These are phyloP conservation scores for Haematococcus sp. DNA, from an alignment of 139 green algal genomes.

Conservation along the genomic window DNA sequence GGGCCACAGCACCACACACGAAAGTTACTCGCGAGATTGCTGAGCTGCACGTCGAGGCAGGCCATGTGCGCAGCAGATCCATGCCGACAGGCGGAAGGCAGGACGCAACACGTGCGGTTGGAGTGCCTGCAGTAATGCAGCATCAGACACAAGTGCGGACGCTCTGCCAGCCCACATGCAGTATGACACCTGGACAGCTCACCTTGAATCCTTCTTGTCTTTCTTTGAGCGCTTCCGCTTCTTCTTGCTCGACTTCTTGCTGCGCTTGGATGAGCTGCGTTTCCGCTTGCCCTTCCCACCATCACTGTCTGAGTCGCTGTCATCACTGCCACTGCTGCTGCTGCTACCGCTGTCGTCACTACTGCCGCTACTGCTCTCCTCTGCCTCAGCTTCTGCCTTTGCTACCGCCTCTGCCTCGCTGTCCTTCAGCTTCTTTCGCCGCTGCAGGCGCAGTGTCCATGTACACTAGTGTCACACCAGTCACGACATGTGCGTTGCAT, in stretches of 20 bases:
- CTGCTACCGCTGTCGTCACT: neutral
- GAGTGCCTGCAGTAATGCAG: too few species aligned
- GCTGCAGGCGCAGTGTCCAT: neutral
- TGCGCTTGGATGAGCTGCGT: conserved; percentile 9
- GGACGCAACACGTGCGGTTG: too few species aligned
- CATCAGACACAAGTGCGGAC: too few species aligned
- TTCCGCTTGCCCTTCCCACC: conserved; percentile 21
- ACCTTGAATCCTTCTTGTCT: conserved; percentile 16
- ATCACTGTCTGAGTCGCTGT: neutral
- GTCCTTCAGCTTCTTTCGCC: conserved; percentile 4
- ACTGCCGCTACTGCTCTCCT: neutral
- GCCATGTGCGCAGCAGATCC: too few species aligned
- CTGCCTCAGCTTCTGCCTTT: conserved; percentile 1
- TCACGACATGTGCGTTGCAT: conserved; percentile 4
- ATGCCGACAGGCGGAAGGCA: too few species aligned
- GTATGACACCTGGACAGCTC: too few species aligned
- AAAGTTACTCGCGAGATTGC: too few species aligned
- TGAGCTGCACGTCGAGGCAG: too few species aligned
- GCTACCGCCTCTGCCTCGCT: neutral
- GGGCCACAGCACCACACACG: too few species aligned
- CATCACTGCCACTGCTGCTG: conserved; percentile 10
- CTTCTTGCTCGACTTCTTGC: conserved; percentile 7
- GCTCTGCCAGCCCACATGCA: too few species aligned
- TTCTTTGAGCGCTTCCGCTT: conserved; percentile 16
- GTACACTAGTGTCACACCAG: neutral